Conservation (phyloP, 2,329 filamentous ascomycete genomes). For the Dactylellina drechsleri region DNA sequence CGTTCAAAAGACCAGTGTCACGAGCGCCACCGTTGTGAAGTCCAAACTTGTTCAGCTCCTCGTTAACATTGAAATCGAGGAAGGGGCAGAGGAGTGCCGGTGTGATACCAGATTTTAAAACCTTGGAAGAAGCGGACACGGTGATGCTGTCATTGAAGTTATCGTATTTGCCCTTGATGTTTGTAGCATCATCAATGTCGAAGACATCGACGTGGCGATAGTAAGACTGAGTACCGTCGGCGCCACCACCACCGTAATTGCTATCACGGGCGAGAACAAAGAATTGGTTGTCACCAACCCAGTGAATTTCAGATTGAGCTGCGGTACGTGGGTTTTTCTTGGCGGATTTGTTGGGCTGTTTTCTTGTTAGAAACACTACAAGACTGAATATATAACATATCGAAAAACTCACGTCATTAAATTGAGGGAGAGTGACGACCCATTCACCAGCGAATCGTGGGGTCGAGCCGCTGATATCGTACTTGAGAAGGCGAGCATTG, state of each 20-base stretch:
- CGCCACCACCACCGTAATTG: slow-evolving; percentile 68
- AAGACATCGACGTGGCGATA: slow-evolving; percentile 78
- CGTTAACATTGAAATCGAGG: slow-evolving; percentile 74
- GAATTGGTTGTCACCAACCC: slow-evolving; percentile 72
- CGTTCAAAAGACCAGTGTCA: slow-evolving; percentile 71
- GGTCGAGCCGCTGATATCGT: slow-evolving; percentile 68
- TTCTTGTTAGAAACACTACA: neutral
- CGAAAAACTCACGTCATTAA: slow-evolving; percentile 62
- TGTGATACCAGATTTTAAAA: slow-evolving; percentile 67
- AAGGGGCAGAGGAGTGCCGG: slow-evolving; percentile 73
- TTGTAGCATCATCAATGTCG: slow-evolving; percentile 71
- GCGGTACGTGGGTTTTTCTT: slow-evolving; percentile 68
- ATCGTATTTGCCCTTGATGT: slow-evolving; percentile 64
- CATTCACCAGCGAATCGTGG: slow-evolving; percentile 69
- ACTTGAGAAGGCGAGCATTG: slow-evolving; percentile 72
- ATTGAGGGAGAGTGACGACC: slow-evolving; percentile 73
- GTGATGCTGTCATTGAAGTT: slow-evolving; percentile 61
- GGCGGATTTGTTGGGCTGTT: slow-evolving; percentile 58
- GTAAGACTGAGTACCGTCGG: slow-evolving; percentile 64
- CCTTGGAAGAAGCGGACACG: slow-evolving; percentile 66
- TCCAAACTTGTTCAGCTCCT: slow-evolving; percentile 72
- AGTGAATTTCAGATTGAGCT: slow-evolving; percentile 75
- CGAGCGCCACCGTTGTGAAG: slow-evolving; percentile 74
- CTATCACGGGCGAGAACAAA: slow-evolving; percentile 74
- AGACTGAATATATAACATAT: neutral